Evolutionary conservation across 805 yeast species (phyloP).

Genomic region (Wickerhamiella parazyma): DNA sequence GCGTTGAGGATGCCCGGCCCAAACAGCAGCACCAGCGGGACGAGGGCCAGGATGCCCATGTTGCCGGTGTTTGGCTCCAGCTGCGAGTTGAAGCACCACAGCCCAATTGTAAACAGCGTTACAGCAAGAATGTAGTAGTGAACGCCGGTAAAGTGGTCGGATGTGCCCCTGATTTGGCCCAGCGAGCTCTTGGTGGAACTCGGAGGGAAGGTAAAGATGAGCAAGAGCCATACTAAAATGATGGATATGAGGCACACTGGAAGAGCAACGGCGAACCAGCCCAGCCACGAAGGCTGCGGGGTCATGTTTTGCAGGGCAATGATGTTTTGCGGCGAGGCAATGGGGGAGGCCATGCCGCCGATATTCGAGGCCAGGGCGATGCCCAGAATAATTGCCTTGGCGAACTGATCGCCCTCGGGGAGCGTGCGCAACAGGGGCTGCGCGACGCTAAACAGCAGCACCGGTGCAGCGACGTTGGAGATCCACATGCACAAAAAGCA

Average conservation of each 20-base stretch:
- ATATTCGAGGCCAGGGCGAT: slow-evolving; percentile 85
- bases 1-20: slow-evolving; percentile 79
- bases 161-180: slow-evolving; percentile 44
- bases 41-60: slow-evolving; percentile 89
- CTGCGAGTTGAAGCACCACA: slow-evolving; percentile 83
- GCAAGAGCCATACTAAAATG: slow-evolving; percentile 56
- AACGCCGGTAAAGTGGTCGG: slow-evolving; percentile 52
- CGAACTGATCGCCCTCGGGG: slow-evolving; percentile 64
- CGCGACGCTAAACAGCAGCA: slow-evolving; percentile 75
- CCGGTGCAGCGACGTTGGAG: slow-evolving; percentile 95
- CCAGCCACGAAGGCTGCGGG: slow-evolving; percentile 76
- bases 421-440: slow-evolving; percentile 80
- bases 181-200: slow-evolving; percentile 38
- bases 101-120: slow-evolving; percentile 54
- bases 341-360: slow-evolving; percentile 97
- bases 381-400: slow-evolving; percentile 75
- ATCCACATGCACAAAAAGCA: slow-evolving; percentile 88
- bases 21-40: slow-evolving; percentile 82
- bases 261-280: slow-evolving; percentile 80
- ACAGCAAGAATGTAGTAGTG: slow-evolving; percentile 68
- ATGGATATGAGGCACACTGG: slow-evolving; percentile 63
- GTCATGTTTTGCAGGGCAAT: slow-evolving; percentile 80
- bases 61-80: slow-evolving; percentile 70
- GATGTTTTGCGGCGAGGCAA: slow-evolving; percentile 92
- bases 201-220: slow-evolving; percentile 44